Evolutionary conservation across 495 filamentous ascomycete genomes (phyloP).

Genomic region (Articulospora tetracladia): DNA sequence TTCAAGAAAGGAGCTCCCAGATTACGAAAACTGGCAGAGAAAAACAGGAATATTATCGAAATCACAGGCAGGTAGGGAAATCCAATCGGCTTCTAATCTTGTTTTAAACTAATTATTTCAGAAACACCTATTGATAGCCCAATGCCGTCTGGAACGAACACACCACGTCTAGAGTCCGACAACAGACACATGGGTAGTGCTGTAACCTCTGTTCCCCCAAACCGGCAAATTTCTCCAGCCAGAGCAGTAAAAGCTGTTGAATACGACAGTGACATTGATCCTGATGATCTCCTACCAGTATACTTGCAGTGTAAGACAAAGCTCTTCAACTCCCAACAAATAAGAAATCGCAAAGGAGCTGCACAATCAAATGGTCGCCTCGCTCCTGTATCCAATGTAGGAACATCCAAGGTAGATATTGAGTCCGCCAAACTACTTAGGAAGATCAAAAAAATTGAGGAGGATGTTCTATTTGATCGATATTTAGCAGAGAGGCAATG

Average conservation of each 20-base stretch:
- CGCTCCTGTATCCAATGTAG: constrained; percentile 11
- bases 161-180: constrained; percentile 37
- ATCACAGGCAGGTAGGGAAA: constrained; percentile 18
- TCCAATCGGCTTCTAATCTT: background rate
- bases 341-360: constrained; percentile 1
- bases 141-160: constrained; percentile 41
- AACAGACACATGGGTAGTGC: constrained; percentile 26
- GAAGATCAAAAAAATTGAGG: constrained; percentile 73
- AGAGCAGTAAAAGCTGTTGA: constrained; percentile 35
- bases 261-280: constrained; percentile 55
- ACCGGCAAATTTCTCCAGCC: constrained; percentile 24
- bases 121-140: constrained; percentile 44
- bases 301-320: constrained; percentile 69
- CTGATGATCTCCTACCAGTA: constrained; percentile 71
- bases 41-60: constrained; percentile 10
- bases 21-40: constrained; percentile 49
- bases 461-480: constrained; percentile 83
- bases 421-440: constrained; percentile 59
- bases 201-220: constrained; percentile 26
- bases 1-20: constrained; percentile 61
- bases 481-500: constrained; percentile 71
- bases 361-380: constrained; percentile 5
- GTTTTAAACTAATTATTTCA: constrained; percentile 11
- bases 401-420: constrained; percentile 32
- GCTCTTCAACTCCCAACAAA: constrained; percentile 60